phyloP scores from a whole-genome alignment of 192 early-diverging fungal species.

The Martensiomyces pterosporus region DNA sequence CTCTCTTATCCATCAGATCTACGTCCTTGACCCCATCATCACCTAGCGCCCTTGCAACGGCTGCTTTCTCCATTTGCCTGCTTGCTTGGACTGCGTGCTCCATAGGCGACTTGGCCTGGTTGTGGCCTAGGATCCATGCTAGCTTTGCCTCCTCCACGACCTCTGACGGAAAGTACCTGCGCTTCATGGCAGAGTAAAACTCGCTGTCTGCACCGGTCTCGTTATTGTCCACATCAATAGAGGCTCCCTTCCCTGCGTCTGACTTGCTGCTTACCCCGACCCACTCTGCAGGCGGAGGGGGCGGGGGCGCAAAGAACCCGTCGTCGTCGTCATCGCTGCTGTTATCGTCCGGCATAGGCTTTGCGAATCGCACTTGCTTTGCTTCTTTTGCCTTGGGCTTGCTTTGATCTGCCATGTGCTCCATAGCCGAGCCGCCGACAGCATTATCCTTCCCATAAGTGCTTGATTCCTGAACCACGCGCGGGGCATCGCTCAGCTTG shows the following conservation, averaged over 20 bases:
- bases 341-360: neutral
- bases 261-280: constrained; percentile 4
- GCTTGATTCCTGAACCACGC: too few species aligned
- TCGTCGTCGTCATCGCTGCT: constrained; percentile 13
- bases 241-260: neutral
- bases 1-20: constrained; percentile 22
- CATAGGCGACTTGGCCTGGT: constrained; percentile 43
- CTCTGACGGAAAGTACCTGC: constrained; percentile 34
- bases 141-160: constrained; percentile 50
- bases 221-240: constrained; percentile 30
- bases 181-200: constrained; percentile 36
- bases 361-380: constrained; percentile 33
- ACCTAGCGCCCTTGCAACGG: constrained; percentile 1
- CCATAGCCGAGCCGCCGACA: too few species aligned
- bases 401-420: too few species aligned
- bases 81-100: constrained; percentile 14
- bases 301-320: constrained; percentile 12
- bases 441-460: too few species aligned
- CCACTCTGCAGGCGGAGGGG: constrained; percentile 41
- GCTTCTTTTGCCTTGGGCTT: too few species aligned
- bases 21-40: too few species aligned
- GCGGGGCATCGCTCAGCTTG: too few species aligned
- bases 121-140: constrained; percentile 49
- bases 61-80: constrained; percentile 7
- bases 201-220: constrained; percentile 23